Percentiles rank a stretch among this genome's conserved stretches.
These are phyloP conservation scores for Pseudozyma tsukubaensis DNA, from an alignment of 1,284 basidiomycete genomes.

Conservation along the genomic window DNA sequence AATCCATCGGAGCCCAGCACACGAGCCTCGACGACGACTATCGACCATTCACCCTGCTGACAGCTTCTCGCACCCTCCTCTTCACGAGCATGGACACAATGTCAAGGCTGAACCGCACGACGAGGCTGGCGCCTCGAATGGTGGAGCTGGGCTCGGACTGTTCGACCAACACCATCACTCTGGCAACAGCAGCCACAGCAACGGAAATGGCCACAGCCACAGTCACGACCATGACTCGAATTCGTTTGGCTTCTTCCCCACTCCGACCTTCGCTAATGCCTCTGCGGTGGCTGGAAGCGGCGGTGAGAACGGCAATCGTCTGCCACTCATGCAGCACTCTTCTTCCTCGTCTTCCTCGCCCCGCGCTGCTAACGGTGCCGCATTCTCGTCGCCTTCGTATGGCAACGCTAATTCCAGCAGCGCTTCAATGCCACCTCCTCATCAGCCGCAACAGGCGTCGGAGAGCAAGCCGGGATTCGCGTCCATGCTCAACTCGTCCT, in stretches of 20 bases:
- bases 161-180: conserved; percentile 15
- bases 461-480: conserved; percentile 4
- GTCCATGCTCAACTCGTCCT: conserved; percentile 3
- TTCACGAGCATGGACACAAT: not conserved
- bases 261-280: not conserved
- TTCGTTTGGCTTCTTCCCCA: conserved; percentile 2
- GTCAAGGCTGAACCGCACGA: conserved; percentile 12
- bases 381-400: conserved; percentile 8
- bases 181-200: no score
- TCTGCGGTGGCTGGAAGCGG: not conserved
- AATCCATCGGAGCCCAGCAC: conserved; percentile 15
- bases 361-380: not conserved
- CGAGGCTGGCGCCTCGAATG: no score
- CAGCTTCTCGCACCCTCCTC: not conserved
- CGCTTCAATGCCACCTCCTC: no score
- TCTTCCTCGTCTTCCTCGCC: no score
- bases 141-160: conserved; percentile 9
- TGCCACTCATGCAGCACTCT: not conserved
- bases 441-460: not conserved
- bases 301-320: conserved; percentile 4
- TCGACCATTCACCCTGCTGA: conserved; percentile 11
- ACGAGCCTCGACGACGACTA: conserved; percentile 13
- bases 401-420: no score
- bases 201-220: no score
- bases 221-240: not conserved